Evolutionary conservation across 805 yeast species (phyloP).

Genomic region (Wickerhamomyces pijperi): DNA sequence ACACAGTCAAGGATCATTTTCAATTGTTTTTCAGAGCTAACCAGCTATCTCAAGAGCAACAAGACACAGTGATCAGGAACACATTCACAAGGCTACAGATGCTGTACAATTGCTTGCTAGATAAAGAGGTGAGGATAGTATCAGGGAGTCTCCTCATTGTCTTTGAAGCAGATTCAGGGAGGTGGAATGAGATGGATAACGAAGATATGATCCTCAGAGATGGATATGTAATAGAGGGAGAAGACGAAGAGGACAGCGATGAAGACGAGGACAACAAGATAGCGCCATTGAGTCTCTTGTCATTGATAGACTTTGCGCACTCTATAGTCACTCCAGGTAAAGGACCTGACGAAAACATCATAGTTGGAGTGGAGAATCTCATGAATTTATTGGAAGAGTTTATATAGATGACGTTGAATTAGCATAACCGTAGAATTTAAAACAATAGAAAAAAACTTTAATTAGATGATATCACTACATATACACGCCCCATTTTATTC

Average conservation of each 20-base stretch:
- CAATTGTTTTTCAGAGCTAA: conserved; percentile 32
- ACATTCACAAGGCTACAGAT: conserved; percentile 52
- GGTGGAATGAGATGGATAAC: conserved; percentile 36
- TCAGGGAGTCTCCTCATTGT: conserved; percentile 68
- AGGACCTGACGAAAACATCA: conserved; percentile 62
- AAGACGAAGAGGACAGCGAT: conserved; percentile 22
- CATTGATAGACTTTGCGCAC: conserved; percentile 88
- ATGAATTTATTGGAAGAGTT: conserved; percentile 29
- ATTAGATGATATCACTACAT: not conserved
- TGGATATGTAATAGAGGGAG: conserved; percentile 22
- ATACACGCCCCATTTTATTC: too few relatives aligned
- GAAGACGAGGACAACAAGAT: conserved; percentile 17
- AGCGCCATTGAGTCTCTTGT: conserved; percentile 43
- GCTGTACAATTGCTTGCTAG: conserved; percentile 52
- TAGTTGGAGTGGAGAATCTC: conserved; percentile 60
- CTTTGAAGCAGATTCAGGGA: conserved; percentile 52
- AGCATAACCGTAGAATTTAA: not conserved
- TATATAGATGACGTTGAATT: too few relatives aligned
- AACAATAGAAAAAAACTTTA: not conserved
- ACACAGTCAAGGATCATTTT: conserved; percentile 35
- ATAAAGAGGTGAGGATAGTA: conserved; percentile 50
- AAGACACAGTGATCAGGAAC: conserved; percentile 28
- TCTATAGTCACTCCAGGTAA: conserved; percentile 48
- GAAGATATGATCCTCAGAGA: conserved; percentile 30
- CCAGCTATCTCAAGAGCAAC: conserved; percentile 21